Base-by-base conservation (phyloP, 1,139 yeast species). In the Geotrichum citri-aurantii region DNA sequence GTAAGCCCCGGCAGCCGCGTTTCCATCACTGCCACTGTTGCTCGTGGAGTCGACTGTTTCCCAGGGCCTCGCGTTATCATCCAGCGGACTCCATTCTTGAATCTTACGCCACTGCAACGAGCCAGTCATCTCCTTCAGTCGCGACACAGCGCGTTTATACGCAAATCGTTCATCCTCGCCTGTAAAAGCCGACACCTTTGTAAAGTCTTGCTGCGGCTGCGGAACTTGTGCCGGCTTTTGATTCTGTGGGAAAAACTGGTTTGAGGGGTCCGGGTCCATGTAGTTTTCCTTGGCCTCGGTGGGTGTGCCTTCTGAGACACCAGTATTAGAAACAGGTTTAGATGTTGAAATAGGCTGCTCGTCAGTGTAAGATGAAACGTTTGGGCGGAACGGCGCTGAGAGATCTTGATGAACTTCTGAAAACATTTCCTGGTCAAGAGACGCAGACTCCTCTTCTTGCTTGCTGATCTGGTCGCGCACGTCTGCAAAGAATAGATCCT, bases 91-190 rank as follows among this genome's bases (percentile, higher is more conserved):
- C 90, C 89, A 85, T 57, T 77, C 69, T 2, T 69, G 71, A 2
- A 67, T 63, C 8, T 65, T 62, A 62, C 85, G 74, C 88, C 90
- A 86, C 8, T 66, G 65, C 29, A 72, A 75, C 0, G 86, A 81
- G 1, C 78, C 78, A 0, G 84, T 81, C 90, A 86, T 86, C 65
- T 86, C 92, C 61, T 77, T 76, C 29, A 86, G 78, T 64, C 93
- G 73, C 68, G 85, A 83, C 0, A 85, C 85, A 0, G 92, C 91
- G 63, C 92, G 71, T 63, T 83, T 83, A 66, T 81, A 86, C 2
- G 93, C 91, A 73, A 86, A 86, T 71, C 79, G 80, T 68, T 86
- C 92, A 70, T 86, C 92, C 65, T 86, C 91, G 31, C 93, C 92
- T 0, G 90, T 86, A 65, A 86, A 86, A 2, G 85, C 85, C 21